These are phyloP conservation scores for Mycena belliarum DNA, from an alignment of 768 basidiomycete genomes.

Conservation along the genomic window DNA sequence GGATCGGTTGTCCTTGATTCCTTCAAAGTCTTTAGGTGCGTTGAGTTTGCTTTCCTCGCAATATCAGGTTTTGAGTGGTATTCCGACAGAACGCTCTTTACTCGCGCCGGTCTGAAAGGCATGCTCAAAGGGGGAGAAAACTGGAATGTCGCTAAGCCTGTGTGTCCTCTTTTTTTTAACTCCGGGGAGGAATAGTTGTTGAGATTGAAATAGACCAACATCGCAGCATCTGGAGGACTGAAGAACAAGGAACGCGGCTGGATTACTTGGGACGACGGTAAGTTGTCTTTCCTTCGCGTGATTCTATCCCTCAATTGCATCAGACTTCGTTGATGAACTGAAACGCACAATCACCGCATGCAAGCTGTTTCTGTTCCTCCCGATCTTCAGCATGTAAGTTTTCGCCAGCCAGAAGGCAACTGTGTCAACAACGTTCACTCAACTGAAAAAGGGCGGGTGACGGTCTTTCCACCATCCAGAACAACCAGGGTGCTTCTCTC, in stretches of 20 bases:
- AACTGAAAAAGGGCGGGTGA: constrained; percentile 25
- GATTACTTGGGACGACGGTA: constrained; percentile 32
- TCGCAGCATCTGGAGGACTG: constrained; percentile 18
- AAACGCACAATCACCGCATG: constrained; percentile 33
- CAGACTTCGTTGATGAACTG: constrained; percentile 34
- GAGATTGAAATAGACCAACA: constrained; percentile 17
- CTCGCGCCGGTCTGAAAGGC: constrained; percentile 16
- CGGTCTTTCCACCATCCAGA: constrained; percentile 29
- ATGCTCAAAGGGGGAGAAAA: constrained; percentile 29
- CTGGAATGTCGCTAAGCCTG: constrained; percentile 30
- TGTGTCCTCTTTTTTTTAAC: constrained; percentile 2
- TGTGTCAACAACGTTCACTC: background rate
- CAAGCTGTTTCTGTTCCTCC: constrained; percentile 33
- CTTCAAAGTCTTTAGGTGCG: constrained; percentile 24
- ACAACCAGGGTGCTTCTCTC: constrained; percentile 31
- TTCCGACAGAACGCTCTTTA: constrained; percentile 14
- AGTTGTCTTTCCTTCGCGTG: background rate
- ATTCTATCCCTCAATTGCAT: background rate
- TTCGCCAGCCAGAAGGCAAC: background rate
- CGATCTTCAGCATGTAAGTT: constrained; percentile 28
- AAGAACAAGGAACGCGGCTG: constrained; percentile 17
- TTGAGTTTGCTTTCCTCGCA: background rate
- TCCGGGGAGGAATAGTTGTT: background rate
- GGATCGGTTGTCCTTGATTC: constrained; percentile 36
- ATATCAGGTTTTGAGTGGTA: background rate